These are phyloP conservation scores for Haematococcus lacustris DNA, from an alignment of 139 green algal species.

Conservation along the genomic window DNA sequence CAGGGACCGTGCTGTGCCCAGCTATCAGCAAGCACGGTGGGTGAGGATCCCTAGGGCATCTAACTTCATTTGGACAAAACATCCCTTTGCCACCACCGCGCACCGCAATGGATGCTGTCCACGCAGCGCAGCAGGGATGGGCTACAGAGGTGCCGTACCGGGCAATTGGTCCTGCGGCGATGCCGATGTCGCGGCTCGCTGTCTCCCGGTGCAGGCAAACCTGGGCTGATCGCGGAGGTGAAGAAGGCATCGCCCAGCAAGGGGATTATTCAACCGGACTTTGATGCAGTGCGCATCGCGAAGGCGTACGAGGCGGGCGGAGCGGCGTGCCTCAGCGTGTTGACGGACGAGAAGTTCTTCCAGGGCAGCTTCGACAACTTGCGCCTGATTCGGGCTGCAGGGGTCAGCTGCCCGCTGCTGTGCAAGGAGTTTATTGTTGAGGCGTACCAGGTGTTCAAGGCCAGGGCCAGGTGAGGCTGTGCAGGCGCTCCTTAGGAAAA, in stretches of 20 bases:
- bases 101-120: not conserved
- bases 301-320: conserved; percentile 89
- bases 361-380: conserved; percentile 75
- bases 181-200: not conserved
- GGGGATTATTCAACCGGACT: conserved; percentile 93
- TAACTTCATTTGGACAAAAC: too few relatives aligned
- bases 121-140: not conserved
- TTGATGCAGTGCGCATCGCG: conserved; percentile 80
- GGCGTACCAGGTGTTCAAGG: conserved; percentile 83
- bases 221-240: conserved; percentile 94
- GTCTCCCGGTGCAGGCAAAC: conserved; percentile 47
- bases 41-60: too few relatives aligned
- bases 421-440: conserved; percentile 99
- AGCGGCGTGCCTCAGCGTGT: conserved; percentile 90
- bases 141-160: too few relatives aligned
- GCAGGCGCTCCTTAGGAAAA: not conserved
- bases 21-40: too few relatives aligned
- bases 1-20: too few relatives aligned
- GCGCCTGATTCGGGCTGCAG: conserved; percentile 54
- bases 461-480: conserved; percentile 24
- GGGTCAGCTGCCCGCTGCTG: conserved; percentile 86
- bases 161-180: not conserved
- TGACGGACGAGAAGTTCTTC: conserved; percentile 97
- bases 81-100: too few relatives aligned
- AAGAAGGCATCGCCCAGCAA: conserved; percentile 96